phyloP scores from a whole-genome alignment of 257 asterid species.

The Solanum corneliomulleri region DNA sequence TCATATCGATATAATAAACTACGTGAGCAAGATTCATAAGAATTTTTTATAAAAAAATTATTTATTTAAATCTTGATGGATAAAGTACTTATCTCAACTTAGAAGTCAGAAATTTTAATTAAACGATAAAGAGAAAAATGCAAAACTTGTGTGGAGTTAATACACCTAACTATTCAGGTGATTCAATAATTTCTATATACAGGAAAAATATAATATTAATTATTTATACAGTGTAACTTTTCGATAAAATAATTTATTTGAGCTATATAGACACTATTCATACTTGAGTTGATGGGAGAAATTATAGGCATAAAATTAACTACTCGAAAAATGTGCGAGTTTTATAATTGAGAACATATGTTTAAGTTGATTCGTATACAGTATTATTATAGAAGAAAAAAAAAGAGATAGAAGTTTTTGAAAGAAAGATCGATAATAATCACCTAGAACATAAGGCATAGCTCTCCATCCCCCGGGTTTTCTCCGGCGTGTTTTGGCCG shows the following conservation, averaged over 20 bases:
- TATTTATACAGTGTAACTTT: too few species aligned
- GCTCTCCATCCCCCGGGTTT: constrained; percentile 58
- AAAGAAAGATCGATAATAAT: background rate
- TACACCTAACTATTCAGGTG: background rate
- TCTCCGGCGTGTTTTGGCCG: background rate
- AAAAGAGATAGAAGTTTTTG: background rate
- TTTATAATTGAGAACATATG: background rate
- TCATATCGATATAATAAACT: too few species aligned
- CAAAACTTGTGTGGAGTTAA: background rate
- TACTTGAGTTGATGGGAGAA: background rate
- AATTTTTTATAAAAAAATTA: too few species aligned
- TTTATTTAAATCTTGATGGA: background rate
- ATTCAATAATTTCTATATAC: background rate
- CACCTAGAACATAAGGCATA: constrained; percentile 60
- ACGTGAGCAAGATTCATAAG: background rate
- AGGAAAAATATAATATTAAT: too few species aligned
- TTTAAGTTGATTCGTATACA: background rate
- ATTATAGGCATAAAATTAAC: background rate
- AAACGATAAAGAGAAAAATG: background rate
- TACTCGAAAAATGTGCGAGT: background rate
- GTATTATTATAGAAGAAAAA: rapidly evolving
- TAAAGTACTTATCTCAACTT: background rate
- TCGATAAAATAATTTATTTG: background rate
- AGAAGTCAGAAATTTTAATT: background rate
- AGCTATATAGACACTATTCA: background rate